Conservation (phyloP, 2,329 filamentous ascomycete species). For the Arthrobotrys iridis region DNA sequence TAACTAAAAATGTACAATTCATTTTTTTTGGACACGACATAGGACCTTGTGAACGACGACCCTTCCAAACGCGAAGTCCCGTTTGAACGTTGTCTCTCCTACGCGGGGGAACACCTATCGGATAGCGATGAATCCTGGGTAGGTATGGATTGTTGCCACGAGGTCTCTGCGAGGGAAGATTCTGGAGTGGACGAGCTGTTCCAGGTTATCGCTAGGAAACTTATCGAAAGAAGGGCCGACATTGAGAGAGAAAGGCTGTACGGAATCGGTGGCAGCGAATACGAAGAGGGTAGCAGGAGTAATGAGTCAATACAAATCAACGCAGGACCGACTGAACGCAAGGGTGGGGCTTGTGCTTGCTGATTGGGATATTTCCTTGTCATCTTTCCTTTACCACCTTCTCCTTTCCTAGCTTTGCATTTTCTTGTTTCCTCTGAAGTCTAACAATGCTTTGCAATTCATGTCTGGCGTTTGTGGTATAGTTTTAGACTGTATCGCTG, state of each 20-base stretch:
- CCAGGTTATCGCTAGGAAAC: constrained; percentile 84
- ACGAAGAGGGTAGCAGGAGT: constrained; percentile 39
- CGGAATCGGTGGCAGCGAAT: constrained; percentile 39
- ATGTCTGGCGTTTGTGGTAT: constrained; percentile 8
- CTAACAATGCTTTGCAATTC: constrained; percentile 5
- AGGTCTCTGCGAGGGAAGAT: constrained; percentile 76
- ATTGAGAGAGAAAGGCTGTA: constrained; percentile 56
- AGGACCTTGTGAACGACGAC: constrained; percentile 85
- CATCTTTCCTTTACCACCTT: background rate
- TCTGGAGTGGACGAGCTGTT: constrained; percentile 94
- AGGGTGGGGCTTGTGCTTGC: constrained; percentile 34
- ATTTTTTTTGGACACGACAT: background rate
- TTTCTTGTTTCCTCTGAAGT: background rate
- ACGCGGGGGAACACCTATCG: constrained; percentile 70
- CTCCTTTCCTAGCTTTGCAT: background rate
- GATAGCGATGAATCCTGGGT: constrained; percentile 66
- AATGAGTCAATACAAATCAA: constrained; percentile 46
- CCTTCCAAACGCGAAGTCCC: constrained; percentile 82
- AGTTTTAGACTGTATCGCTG: constrained; percentile 8
- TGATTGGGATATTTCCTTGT: background rate
- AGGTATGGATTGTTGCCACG: constrained; percentile 96
- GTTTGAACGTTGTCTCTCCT: constrained; percentile 94
- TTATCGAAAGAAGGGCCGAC: constrained; percentile 70
- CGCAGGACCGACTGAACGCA: constrained; percentile 25
- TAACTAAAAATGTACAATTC: background rate